Base-by-base conservation (phyloP, 73 alveolate genomes). In the Stentor roeselii region DNA sequence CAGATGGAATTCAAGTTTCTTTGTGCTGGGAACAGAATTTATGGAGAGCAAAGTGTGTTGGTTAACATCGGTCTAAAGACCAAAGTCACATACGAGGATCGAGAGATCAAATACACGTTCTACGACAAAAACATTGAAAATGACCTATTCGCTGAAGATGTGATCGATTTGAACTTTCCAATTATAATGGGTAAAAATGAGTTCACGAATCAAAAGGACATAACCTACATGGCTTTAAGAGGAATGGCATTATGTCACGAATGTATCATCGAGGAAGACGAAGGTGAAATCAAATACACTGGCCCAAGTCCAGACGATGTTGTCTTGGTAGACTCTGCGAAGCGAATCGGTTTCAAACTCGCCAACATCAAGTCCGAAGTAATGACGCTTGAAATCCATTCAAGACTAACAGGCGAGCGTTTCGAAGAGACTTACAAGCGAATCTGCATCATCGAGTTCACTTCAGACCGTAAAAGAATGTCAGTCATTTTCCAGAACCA, bases 381-480 rank as follows among this genome's bases (percentile, higher is more conserved):
- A 76, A 76, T 76, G 27, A 21, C 32, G 82, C 39, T 39, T 2
- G 74, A 27, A 2, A 0, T 41, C 0, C 30, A 15, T 39, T n/a
- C 21, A 6, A 15, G 2, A 1, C 42, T 27, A 27, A 35, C 14
- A 76, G 60, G 39, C n/a, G 39, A n/a, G 15, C 82, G 83, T 76
- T 78, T 75, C n/a, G 60, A 67, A 15, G 86, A 88, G 75, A 83
- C 84, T 60, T 89, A 84, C 60, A 93, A 95, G 78, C 86, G 92
- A 59, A 91, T 93, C 60, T 86, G 95, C 78, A 89, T 88, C 42
- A 92, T 98, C 87, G 98, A 96, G 40, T 97, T 97, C 86, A 93
- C 82, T 83, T 91, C 98, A 60, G 98, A 92, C 84, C 90, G 99
- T 80, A 97, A 97, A 86, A 86, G 99, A 86, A 96, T 93, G 98